These are phyloP conservation scores for Anisodus acutangulus DNA, from an alignment of 257 asterid species.

Conservation along the genomic window DNA sequence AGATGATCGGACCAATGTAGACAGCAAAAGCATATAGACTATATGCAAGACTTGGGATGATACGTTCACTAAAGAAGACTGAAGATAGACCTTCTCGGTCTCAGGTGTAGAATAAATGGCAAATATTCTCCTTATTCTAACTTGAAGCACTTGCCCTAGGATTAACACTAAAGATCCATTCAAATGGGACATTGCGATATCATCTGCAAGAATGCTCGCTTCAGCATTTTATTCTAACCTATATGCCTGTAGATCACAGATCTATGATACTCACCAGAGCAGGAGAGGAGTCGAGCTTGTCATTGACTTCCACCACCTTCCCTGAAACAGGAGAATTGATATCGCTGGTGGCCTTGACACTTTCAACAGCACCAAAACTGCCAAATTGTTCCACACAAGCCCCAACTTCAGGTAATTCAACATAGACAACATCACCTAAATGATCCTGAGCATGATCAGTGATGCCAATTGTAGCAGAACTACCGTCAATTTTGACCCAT, in stretches of 20 bases:
- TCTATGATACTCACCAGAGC: slow-evolving; percentile 66
- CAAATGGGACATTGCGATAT: neutral
- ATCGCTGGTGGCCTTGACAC: slow-evolving; percentile 94
- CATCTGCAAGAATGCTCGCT: neutral
- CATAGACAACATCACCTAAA: slow-evolving; percentile 89
- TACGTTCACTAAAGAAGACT: neutral
- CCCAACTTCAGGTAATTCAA: slow-evolving; percentile 82
- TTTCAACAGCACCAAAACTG: slow-evolving; percentile 90
- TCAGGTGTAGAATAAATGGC: neutral
- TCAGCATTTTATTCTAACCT: neutral
- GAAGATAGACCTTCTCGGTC: neutral
- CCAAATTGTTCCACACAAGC: slow-evolving; percentile 63
- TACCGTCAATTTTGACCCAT: slow-evolving; percentile 90
- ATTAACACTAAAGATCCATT: neutral
- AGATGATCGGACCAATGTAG: neutral
- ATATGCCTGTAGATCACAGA: neutral
- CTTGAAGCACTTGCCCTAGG: neutral
- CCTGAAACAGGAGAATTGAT: slow-evolving; percentile 89
- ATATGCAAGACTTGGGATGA: neutral
- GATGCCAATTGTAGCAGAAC: slow-evolving; percentile 78
- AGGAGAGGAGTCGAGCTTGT: slow-evolving; percentile 68
- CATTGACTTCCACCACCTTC: slow-evolving; percentile 73
- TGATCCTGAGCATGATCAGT: slow-evolving; percentile 93
- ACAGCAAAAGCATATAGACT: neutral
- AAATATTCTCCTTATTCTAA: neutral